phyloP scores from a whole-genome alignment of 208 protist genomes.

The Kentomonas sorsogonicus region DNA sequence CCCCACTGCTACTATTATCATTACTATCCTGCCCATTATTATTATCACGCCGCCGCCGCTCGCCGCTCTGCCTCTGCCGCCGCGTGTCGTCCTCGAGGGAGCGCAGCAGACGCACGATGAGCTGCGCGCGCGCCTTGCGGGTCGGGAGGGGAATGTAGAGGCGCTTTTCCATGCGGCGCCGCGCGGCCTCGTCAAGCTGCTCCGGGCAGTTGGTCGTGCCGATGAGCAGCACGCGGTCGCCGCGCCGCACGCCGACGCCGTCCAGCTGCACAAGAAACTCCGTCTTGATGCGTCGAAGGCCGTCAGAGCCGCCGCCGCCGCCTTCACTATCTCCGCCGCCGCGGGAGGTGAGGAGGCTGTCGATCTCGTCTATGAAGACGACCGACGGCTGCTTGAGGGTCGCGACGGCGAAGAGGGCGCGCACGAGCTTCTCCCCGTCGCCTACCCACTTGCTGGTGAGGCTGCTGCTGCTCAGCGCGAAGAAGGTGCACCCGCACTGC shows the following conservation, averaged over 20 bases:
- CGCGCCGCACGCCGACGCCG: slow-evolving; percentile 64
- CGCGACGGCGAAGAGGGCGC: slow-evolving; percentile 87
- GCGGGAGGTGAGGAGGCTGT: slow-evolving; percentile 86
- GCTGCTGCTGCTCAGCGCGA: slow-evolving; percentile 83
- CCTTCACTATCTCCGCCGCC: slow-evolving; percentile 77
- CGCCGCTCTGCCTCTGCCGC: too few species aligned
- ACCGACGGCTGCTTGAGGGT: slow-evolving; percentile 77
- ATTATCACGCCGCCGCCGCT: too few species aligned
- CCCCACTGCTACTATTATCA: too few species aligned
- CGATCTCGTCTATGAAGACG: slow-evolving; percentile 94
- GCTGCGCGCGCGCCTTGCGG: slow-evolving; percentile 32
- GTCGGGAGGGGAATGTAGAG: slow-evolving; percentile 90
- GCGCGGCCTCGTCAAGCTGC: slow-evolving; percentile 85
- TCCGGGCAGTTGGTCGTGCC: slow-evolving; percentile 89
- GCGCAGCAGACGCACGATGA: slow-evolving; percentile 55
- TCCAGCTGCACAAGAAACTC: slow-evolving; percentile 98
- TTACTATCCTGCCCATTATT: too few species aligned
- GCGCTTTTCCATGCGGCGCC: slow-evolving; percentile 86
- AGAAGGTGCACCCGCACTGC: slow-evolving; percentile 72
- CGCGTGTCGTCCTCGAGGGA: slow-evolving; percentile 25
- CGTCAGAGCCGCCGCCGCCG: too few species aligned
- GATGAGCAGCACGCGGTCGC: slow-evolving; percentile 84
- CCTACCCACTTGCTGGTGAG: slow-evolving; percentile 91
- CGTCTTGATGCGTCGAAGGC: slow-evolving; percentile 97
- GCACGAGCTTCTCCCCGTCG: slow-evolving; percentile 89